A percentile compares a stretch with the other conserved stretches of the same genome.
phyloP scores from a whole-genome alignment of 2,329 filamentous ascomycete species.

The Xylariaceae sp. region DNA sequence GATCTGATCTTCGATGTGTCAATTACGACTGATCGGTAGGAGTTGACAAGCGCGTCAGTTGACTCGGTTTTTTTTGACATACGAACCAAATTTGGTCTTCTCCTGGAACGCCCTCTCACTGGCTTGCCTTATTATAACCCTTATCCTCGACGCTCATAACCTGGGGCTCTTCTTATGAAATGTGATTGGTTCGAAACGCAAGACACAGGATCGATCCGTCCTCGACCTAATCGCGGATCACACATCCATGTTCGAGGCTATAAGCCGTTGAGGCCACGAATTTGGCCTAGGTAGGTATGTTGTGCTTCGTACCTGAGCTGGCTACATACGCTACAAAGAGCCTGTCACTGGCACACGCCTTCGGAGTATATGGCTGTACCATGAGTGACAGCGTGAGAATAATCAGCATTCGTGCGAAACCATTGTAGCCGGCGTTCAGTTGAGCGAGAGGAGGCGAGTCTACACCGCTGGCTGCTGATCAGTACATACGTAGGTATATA shows the following conservation, averaged over 20 bases:
- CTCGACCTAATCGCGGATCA: conserved; percentile 15
- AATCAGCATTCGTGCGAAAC: no score
- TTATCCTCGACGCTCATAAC: neutral
- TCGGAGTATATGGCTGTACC: no score
- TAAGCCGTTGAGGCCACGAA: neutral
- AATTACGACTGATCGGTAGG: neutral
- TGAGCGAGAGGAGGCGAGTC: no score
- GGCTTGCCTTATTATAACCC: neutral
- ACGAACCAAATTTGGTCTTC: neutral
- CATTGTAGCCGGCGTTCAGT: no score
- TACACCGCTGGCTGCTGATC: no score
- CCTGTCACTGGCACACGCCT: no score
- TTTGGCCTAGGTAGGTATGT: neutral
- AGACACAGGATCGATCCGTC: conserved; percentile 13
- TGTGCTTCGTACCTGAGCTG: neutral
- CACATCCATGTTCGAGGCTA: conserved; percentile 8
- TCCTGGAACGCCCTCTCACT: neutral
- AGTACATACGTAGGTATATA: no score
- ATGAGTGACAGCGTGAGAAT: no score
- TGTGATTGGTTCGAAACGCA: conserved; percentile 12
- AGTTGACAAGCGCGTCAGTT: neutral
- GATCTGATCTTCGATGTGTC: neutral
- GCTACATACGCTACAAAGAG: no score
- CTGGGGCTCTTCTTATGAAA: conserved; percentile 12
- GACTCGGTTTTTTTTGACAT: neutral